These are phyloP conservation scores for Annulohypoxylon bovei DNA, from an alignment of 495 filamentous ascomycete genomes.

Conservation along the genomic window DNA sequence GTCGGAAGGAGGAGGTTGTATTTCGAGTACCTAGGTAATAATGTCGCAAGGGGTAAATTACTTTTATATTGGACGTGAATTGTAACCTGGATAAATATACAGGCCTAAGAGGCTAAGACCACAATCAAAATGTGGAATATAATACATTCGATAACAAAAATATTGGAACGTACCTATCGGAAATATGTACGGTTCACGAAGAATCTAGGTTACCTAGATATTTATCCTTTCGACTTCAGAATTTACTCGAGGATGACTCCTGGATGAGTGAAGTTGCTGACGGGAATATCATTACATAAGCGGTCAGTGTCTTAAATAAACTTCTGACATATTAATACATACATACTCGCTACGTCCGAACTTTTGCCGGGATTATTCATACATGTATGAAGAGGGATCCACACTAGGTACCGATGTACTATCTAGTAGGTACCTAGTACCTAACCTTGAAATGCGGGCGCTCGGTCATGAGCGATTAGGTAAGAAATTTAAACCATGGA, in stretches of 20 bases:
- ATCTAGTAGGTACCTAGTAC: no score
- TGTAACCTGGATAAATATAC: slow-evolving; percentile 1
- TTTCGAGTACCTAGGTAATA: not conserved
- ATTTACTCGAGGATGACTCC: no score
- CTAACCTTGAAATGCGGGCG: not conserved
- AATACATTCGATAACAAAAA: no score
- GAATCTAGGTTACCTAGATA: no score
- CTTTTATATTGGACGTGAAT: not conserved
- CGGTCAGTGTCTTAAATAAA: not conserved
- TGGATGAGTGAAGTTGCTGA: not conserved
- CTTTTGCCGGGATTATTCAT: not conserved
- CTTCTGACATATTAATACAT: no score
- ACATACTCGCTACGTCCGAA: not conserved
- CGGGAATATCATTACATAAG: not conserved
- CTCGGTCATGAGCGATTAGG: not conserved
- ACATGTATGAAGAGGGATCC: no score
- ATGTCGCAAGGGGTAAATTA: not conserved
- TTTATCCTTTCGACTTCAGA: no score
- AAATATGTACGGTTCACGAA: no score
- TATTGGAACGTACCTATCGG: no score
- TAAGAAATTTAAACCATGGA: slow-evolving; percentile 1
- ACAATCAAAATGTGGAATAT: no score
- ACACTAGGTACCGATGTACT: no score
- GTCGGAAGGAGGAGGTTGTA: not conserved
- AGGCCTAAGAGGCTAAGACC: no score